Conservation (phyloP, 192 early-diverging fungal genomes). For the Coemansia brasiliensis region DNA sequence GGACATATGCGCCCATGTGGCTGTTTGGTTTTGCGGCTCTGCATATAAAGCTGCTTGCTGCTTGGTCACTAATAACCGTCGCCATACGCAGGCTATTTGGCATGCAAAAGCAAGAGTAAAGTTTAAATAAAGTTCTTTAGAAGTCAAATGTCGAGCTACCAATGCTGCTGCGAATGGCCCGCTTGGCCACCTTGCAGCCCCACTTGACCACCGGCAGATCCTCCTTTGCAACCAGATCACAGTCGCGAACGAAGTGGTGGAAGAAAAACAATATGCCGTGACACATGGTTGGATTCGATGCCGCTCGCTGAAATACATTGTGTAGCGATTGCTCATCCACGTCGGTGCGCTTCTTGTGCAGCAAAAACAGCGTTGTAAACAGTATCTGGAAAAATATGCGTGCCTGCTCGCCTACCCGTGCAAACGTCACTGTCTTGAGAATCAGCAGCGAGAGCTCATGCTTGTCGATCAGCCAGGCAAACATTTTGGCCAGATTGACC, state of each 20-base stretch:
- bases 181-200: constrained; percentile 67
- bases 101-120: neutral
- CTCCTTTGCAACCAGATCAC: constrained; percentile 61
- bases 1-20: constrained; percentile 25
- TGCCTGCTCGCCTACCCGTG: constrained; percentile 61
- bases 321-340: constrained; percentile 57
- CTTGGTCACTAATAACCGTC: neutral
- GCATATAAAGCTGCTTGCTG: constrained; percentile 6
- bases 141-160: constrained; percentile 9
- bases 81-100: neutral
- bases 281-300: constrained; percentile 65
- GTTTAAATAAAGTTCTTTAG: neutral
- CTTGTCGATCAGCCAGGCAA: constrained; percentile 72
- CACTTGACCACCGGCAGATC: constrained; percentile 66
- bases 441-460: constrained; percentile 74
- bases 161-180: constrained; percentile 53
- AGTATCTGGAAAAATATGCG: constrained; percentile 71
- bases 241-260: constrained; percentile 68
- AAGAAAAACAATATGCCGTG: constrained; percentile 87
- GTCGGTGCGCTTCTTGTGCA: constrained; percentile 56
- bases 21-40: constrained; percentile 23
- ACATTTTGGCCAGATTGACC: constrained; percentile 84
- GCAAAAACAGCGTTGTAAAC: constrained; percentile 69
- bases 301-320: constrained; percentile 60
- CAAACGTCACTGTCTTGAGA: constrained; percentile 69